Base-by-base conservation (phyloP, 768 basidiomycete species). In the Naganishia vaughanmartiniae region DNA sequence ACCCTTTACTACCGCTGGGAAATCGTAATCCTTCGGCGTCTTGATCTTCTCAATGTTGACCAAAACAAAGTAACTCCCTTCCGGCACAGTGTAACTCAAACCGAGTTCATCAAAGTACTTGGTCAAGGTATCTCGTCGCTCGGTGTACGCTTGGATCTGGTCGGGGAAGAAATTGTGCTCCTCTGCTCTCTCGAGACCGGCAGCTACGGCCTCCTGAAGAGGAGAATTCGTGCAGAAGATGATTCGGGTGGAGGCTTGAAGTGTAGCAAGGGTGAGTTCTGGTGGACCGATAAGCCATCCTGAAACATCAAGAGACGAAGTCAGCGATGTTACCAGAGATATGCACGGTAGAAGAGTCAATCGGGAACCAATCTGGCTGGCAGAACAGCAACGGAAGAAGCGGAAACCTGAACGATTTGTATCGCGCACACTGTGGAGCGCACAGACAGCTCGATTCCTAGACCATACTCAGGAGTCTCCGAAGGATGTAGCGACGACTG, bases 181-280 rank as follows among this genome's bases (percentile, higher is more conserved):
- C 26, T 82, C 82, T 1, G 89, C 92, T 75, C 90, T 84, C 79
- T 96, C 95, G 21, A 97, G 84, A 26, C 92, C 94, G n/a, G 85
- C 84, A 5, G 95, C 94, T 21, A 88, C 89, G 17, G 94, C 95
- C 83, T 97, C 95, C 81, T 98, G 95, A 68, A 96, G 83, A 4
- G 94, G 95, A 2, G 93, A 92, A 81, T 95, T 96, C 66, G 89
- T 87, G 82, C 92, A 95, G 84, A 96, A 98, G 36, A 97, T 90
- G 76, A 98, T 94, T 36, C 96, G 89, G 0, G 94, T 95, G 58
- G 87, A 88, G 6, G 92, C 95, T 10, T 93, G 92, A 33, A 96
- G 86, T 19, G 92, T 90, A 1, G 95, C 92, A 54, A 84, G 83
- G 66, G 94, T 90, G 76, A 98, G 89, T 48, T 86, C 88, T 33